Base-by-base conservation (phyloP, 2,329 filamentous ascomycete genomes). In the Scorias spongiosa region DNA sequence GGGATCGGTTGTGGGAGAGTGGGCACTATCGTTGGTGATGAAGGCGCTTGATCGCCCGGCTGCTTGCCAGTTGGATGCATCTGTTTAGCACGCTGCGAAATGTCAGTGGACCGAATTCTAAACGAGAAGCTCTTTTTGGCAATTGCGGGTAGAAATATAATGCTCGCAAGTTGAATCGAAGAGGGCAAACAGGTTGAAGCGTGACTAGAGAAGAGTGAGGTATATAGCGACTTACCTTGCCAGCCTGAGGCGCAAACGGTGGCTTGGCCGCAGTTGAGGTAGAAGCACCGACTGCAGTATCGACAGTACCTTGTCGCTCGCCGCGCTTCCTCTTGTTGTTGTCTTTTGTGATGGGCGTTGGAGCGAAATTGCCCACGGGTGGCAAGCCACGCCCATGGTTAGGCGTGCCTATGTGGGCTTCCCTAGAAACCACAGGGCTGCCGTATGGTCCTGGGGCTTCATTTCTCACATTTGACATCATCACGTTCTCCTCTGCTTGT, bases 341-440 rank as follows among this genome's bases (percentile, higher is more conserved):
- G 59, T 95, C 93, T 54, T 75, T 84, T 2, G 84, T 84, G 51
- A 87, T 91, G 15, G 78, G 77, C 14, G 78, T 79, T 29, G 85
- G 84, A 2, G 91, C 86, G 59, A 98, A 98, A 60, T 93, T 94
- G 30, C 91, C 91, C 32, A 98, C 79, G 2, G 89, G 89, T 34
- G 91, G 91, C 74, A 96, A 80, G 29, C 50, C 46, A 30, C 54
- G 50, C 9, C 44, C 48, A 29, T 59, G 56, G 39, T 45, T 56
- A 20, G 58, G 58, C 10, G 58, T 60, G 30, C 57, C 57, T 48
- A 58, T 69, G 56, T 44, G 63, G 55, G 40, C 63, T 60, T 45
- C 63, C 51, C 53, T 57, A 48, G 42, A 63, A 55, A 58, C 51
- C 42, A 59, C 52, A 1, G 58, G 58, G 40, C 58, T 60, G 41